These are phyloP conservation scores for Epichloe amarillans DNA, from an alignment of 2,329 filamentous ascomycete species.

Conservation along the genomic window DNA sequence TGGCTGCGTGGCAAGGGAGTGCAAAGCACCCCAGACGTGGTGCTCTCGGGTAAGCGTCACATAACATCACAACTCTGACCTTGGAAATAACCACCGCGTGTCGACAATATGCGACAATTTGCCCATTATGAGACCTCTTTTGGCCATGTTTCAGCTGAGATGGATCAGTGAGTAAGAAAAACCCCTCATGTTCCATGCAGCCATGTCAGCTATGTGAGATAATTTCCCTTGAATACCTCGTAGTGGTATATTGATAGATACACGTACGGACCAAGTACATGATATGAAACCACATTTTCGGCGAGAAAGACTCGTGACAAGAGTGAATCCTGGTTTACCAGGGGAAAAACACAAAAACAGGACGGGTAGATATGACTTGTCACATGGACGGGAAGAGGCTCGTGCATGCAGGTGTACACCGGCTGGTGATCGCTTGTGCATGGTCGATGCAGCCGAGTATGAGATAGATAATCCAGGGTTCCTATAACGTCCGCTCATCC, in stretches of 20 bases:
- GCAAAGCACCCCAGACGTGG: not conserved
- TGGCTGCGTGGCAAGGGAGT: not conserved
- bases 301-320: not conserved
- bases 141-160: not conserved
- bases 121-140: not conserved
- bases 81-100: not conserved
- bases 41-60: not conserved
- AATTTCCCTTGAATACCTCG: not conserved
- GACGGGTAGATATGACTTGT: constrained; percentile 1
- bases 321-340: not conserved
- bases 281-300: not conserved
- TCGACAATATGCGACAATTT: not conserved
- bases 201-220: not conserved
- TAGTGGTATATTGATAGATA: not conserved
- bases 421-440: constrained; percentile 14
- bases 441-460: constrained; percentile 6
- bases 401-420: constrained; percentile 10
- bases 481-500: not conserved
- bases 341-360: not conserved
- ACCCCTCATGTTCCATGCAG: not conserved
- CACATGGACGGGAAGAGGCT: constrained; percentile 5
- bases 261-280: not conserved
- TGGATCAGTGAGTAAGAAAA: not conserved
- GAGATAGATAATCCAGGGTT: not conserved
- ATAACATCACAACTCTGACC: not conserved